Evolutionary conservation across 441 rosid species (phyloP).

Genomic region (Flueggea neowawraea): DNA sequence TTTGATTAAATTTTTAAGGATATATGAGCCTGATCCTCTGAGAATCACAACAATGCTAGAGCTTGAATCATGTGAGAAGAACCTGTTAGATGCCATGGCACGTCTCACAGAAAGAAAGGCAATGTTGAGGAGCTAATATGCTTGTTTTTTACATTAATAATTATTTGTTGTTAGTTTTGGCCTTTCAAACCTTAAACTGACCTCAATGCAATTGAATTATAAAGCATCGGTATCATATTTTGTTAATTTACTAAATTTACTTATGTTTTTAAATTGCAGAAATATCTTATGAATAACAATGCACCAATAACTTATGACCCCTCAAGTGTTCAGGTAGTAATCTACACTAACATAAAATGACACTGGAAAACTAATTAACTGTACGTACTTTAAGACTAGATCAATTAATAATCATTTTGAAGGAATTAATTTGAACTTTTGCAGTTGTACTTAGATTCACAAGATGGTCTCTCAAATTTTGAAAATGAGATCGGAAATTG

Average conservation of each 20-base stretch:
- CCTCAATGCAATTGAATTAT: no score
- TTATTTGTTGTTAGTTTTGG: no score
- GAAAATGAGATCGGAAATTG: constrained; percentile 21
- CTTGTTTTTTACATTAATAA: no score
- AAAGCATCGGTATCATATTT: no score
- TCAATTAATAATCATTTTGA: no score
- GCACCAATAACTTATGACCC: constrained; percentile 21
- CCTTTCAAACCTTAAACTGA: no score
- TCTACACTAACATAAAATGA: no score
- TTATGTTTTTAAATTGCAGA: constrained; percentile 15
- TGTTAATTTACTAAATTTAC: not conserved
- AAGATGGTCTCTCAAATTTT: constrained; percentile 19
- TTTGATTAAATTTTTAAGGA: no score
- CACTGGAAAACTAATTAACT: no score
- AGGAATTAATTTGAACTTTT: not conserved
- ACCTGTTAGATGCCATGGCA: constrained; percentile 28
- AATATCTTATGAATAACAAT: constrained; percentile 26
- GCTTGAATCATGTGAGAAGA: constrained; percentile 34
- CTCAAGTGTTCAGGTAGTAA: constrained; percentile 22
- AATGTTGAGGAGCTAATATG: no score
- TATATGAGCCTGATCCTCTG: constrained; percentile 29
- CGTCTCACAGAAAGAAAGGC: constrained; percentile 28
- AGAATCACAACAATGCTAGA: constrained; percentile 19
- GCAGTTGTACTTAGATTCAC: constrained; percentile 20
- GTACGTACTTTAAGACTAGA: no score